Conservation (phyloP, 2,329 filamentous ascomycete species). For the Trichophyton benhamiae region DNA sequence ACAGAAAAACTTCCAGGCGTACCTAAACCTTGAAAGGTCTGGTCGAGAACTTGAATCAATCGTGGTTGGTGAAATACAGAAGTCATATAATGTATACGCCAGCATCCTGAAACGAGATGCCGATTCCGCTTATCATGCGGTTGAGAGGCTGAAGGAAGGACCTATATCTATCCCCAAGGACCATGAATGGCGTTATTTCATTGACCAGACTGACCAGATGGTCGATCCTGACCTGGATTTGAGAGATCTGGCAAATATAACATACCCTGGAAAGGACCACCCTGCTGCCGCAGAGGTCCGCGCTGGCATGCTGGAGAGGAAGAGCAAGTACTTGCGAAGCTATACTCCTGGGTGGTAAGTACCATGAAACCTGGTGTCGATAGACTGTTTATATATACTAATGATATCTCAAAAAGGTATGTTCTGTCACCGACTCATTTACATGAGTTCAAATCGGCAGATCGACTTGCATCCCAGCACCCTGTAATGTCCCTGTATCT, state of each 20-base stretch:
- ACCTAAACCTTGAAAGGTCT: slow-evolving; percentile 85
- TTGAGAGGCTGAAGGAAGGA: slow-evolving; percentile 70
- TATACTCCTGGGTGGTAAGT: slow-evolving; percentile 87
- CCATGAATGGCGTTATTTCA: slow-evolving; percentile 75
- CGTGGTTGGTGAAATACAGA: slow-evolving; percentile 93
- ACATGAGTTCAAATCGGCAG: slow-evolving; percentile 97
- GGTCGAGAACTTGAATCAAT: slow-evolving; percentile 92
- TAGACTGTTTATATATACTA: not conserved
- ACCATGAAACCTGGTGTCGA: not conserved
- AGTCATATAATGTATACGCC: slow-evolving; percentile 89
- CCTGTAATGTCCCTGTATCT: slow-evolving; percentile 95
- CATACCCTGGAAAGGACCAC: slow-evolving; percentile 83
- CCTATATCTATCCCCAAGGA: slow-evolving; percentile 91
- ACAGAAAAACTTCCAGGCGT: slow-evolving; percentile 48
- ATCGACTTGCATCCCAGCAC: slow-evolving; percentile 66
- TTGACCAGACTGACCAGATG: slow-evolving; percentile 69
- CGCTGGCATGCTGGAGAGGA: slow-evolving; percentile 83
- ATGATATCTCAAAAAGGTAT: slow-evolving; percentile 50
- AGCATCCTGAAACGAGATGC: slow-evolving; percentile 85
- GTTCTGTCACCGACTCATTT: slow-evolving; percentile 91
- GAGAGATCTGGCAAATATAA: slow-evolving; percentile 66
- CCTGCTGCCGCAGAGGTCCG: slow-evolving; percentile 72
- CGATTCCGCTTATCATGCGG: slow-evolving; percentile 62
- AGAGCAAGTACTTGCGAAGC: slow-evolving; percentile 97
- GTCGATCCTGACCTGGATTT: slow-evolving; percentile 73